Evolutionary conservation across 1,284 basidiomycete species (phyloP).

Genomic region (Schizophyllum amplum): DNA sequence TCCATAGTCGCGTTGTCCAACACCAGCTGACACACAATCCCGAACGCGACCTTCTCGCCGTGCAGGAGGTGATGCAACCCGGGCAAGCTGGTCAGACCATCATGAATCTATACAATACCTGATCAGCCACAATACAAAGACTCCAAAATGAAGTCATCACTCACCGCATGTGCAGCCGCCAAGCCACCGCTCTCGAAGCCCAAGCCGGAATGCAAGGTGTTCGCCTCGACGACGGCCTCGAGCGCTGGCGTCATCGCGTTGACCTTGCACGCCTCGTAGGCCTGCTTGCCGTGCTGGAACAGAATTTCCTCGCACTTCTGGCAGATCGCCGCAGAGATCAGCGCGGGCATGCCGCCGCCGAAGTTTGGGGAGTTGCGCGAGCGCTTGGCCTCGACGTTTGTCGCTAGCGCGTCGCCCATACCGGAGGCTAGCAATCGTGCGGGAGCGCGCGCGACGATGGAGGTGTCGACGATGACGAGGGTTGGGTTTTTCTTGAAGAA

Average conservation of each 20-base stretch:
- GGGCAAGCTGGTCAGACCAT: slow-evolving; percentile 25
- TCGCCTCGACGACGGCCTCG: slow-evolving; percentile 27
- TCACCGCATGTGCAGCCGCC: slow-evolving; percentile 23
- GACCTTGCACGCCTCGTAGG: slow-evolving; percentile 26
- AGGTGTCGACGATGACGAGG: slow-evolving; percentile 26
- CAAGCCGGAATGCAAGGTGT: slow-evolving; percentile 25
- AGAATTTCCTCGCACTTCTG: slow-evolving; percentile 28
- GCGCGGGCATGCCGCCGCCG: slow-evolving; percentile 24
- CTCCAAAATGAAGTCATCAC: not conserved
- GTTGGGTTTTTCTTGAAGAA: slow-evolving; percentile 26
- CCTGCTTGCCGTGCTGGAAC: slow-evolving; percentile 26
- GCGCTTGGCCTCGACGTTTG: slow-evolving; percentile 25
- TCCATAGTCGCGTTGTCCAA: slow-evolving; percentile 18
- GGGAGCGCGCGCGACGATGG: slow-evolving; percentile 23
- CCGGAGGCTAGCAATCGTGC: slow-evolving; percentile 25
- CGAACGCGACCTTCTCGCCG: slow-evolving; percentile 27
- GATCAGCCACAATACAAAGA: not conserved
- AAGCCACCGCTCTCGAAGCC: slow-evolving; percentile 28
- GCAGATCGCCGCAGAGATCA: slow-evolving; percentile 23
- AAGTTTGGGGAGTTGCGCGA: slow-evolving; percentile 23
- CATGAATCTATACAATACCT: slow-evolving; percentile 17
- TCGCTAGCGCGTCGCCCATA: slow-evolving; percentile 28
- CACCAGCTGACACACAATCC: slow-evolving; percentile 24
- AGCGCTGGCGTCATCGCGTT: slow-evolving; percentile 25
- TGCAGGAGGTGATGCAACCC: slow-evolving; percentile 23